A percentile compares a stretch with the other conserved stretches of the same genome.
These are phyloP conservation scores for Fusarium decemcellulare DNA, from an alignment of 2,329 filamentous ascomycete genomes.

Conservation along the genomic window DNA sequence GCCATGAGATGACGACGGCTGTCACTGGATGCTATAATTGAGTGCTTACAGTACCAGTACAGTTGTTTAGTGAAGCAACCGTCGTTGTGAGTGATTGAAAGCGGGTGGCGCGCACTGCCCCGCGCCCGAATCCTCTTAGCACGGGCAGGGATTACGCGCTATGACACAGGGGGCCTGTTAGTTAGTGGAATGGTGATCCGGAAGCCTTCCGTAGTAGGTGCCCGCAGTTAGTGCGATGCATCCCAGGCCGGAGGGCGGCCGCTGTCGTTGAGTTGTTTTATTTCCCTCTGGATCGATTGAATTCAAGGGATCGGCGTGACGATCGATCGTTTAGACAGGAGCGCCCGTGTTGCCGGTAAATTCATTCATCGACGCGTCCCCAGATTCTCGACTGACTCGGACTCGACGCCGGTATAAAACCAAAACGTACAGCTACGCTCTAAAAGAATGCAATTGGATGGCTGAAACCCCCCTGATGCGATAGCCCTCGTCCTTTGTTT, in stretches of 20 bases:
- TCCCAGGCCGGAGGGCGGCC: neutral
- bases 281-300: neutral
- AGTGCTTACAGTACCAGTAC: neutral
- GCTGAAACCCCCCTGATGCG: neutral
- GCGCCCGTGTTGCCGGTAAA: too few relatives aligned
- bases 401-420: neutral
- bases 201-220: slow-evolving; percentile 13
- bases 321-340: neutral
- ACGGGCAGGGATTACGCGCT: neutral
- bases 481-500: neutral
- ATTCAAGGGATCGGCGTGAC: neutral
- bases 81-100: neutral
- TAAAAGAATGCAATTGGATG: too few relatives aligned
- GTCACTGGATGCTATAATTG: neutral
- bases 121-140: slow-evolving; percentile 4
- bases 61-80: neutral
- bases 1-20: neutral
- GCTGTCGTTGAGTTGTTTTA: neutral
- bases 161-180: neutral
- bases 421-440: neutral
- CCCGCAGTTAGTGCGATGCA: neutral
- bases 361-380: neutral
- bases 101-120: slow-evolving; percentile 9
- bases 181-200: slow-evolving; percentile 12
- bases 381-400: too few relatives aligned